Conservation (phyloP, 352 stramenopile genomes). For the Aphanomyces stellatus region DNA sequence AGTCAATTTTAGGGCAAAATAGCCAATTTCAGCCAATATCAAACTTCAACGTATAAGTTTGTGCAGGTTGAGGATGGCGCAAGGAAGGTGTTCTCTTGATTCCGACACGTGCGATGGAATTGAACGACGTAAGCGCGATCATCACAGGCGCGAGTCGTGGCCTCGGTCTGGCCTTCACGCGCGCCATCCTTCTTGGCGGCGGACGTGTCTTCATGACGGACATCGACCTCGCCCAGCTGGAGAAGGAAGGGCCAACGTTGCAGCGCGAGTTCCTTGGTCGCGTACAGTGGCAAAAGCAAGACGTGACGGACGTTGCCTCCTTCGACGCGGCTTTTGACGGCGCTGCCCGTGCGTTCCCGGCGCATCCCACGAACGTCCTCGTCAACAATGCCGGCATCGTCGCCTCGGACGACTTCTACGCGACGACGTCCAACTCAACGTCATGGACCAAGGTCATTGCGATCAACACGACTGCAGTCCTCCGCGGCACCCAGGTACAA, state of each 20-base stretch:
- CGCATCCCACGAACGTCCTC: conserved; percentile 48
- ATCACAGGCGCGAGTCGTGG: conserved; percentile 58
- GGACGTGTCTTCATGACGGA: conserved; percentile 72
- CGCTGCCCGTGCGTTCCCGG: conserved; percentile 46
- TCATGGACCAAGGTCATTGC: conserved; percentile 59
- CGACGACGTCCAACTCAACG: conserved; percentile 24
- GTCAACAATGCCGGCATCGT: conserved; percentile 79
- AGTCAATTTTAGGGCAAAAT: no score
- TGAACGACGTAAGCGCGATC: conserved; percentile 48
- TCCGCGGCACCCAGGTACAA: conserved; percentile 49
- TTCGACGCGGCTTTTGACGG: conserved; percentile 56
- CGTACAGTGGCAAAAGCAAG: conserved; percentile 55
- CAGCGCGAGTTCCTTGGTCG: conserved; percentile 44
- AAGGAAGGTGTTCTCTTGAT: background rate
- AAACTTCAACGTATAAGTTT: no score
- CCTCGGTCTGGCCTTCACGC: conserved; percentile 58
- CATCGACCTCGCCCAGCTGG: conserved; percentile 50
- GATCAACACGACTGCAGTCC: conserved; percentile 62
- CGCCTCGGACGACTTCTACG: conserved; percentile 41
- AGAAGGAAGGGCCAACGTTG: conserved; percentile 48
- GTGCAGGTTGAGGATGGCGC: background rate
- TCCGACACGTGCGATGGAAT: conserved; percentile 36
- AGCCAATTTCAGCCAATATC: no score
- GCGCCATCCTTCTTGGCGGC: conserved; percentile 37
- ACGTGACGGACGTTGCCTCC: conserved; percentile 54